phyloP scores from a whole-genome alignment of 305 asterid genomes.

The Fraxinus angustifolia region DNA sequence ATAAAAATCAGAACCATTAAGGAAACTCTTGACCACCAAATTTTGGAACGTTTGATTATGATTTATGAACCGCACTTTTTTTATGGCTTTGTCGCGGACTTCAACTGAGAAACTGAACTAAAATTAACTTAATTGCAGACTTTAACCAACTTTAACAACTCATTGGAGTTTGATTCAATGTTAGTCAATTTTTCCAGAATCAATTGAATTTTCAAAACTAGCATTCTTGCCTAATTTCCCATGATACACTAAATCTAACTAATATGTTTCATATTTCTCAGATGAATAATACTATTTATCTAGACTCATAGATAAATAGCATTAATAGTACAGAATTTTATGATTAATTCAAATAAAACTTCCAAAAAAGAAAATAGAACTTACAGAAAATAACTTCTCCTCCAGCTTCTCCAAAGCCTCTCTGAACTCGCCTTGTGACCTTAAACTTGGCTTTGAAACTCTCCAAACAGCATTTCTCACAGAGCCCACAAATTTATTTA shows the following conservation, averaged over 20 bases:
- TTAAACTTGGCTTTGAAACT: constrained; percentile 71
- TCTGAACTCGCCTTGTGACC: constrained; percentile 36
- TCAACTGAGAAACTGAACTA: not conserved
- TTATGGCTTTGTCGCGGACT: not conserved
- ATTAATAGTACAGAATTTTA: not conserved
- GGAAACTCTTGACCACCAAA: not conserved
- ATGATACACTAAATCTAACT: not conserved
- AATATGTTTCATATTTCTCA: not conserved
- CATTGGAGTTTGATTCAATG: not conserved
- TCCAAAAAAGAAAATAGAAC: not conserved
- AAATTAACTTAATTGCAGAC: not conserved
- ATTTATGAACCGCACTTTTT: not conserved
- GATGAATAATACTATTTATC: no score
- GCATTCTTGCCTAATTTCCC: not conserved
- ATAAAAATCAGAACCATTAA: not conserved
- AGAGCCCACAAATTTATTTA: constrained; percentile 36
- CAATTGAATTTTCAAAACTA: not conserved
- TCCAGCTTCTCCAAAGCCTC: constrained; percentile 72
- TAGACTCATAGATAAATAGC: no score
- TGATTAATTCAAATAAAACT: not conserved
- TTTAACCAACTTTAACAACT: not conserved
- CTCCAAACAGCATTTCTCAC: constrained; percentile 75
- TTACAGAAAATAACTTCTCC: constrained; percentile 50
- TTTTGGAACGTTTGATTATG: not conserved
- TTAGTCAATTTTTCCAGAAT: not conserved